Conservation (phyloP, 2,329 filamentous ascomycete species). For the Colletotrichum echinochloae region DNA sequence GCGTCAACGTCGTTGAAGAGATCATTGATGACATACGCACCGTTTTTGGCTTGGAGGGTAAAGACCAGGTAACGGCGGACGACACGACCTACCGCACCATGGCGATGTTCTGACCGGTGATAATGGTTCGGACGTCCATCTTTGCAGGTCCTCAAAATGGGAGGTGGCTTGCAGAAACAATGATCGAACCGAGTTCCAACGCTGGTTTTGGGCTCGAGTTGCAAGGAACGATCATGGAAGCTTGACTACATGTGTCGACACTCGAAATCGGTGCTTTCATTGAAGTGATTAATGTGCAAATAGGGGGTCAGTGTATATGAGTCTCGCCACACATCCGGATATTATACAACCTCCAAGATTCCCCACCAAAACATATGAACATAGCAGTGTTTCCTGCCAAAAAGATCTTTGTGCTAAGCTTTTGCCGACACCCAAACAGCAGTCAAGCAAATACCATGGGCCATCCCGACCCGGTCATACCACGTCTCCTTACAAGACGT, state of each 20-base stretch:
- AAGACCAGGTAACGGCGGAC: constrained; percentile 3
- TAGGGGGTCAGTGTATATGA: neutral
- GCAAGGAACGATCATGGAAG: neutral
- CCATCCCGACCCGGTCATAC: neutral
- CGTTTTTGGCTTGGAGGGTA: constrained; percentile 29
- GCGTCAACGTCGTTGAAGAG: neutral
- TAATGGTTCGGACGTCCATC: constrained; percentile 25
- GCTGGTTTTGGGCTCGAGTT: constrained; percentile 28
- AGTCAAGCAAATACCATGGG: neutral
- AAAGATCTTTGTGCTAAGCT: neutral
- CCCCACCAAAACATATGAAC: neutral
- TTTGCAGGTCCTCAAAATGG: constrained; percentile 29
- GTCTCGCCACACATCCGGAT: neutral
- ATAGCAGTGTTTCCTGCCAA: neutral
- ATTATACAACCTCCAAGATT: constrained; percentile 13
- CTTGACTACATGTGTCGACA: too few species aligned
- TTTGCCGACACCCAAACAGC: neutral
- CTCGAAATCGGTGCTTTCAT: neutral
- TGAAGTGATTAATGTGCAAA: neutral
- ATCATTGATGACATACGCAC: constrained; percentile 27
- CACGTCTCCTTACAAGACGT: neutral
- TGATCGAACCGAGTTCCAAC: constrained; percentile 30
- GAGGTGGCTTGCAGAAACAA: constrained; percentile 25
- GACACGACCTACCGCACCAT: constrained; percentile 30
- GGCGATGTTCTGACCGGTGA: constrained; percentile 38